Base-by-base conservation (phyloP, 192 early-diverging fungal genomes). In the Haplosporangium gracile region DNA sequence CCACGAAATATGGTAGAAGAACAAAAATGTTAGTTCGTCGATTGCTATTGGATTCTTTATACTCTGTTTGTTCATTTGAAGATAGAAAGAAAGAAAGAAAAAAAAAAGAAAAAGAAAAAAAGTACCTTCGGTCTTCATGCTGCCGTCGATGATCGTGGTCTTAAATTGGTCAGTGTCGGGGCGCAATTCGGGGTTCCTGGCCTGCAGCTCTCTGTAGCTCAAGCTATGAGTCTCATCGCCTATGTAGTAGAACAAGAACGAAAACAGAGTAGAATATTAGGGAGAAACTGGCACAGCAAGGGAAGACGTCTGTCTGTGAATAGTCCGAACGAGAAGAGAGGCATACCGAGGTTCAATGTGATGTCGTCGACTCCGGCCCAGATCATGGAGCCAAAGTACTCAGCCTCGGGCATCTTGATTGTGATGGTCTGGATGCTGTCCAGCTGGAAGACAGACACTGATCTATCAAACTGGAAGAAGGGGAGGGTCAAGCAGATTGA, bases 371-470 rank as follows among this genome's bases (percentile, higher is more conserved):
- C 79, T 11, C 79, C 79, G 45, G 84, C 75, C 84, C 84, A 86
- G 40, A 86, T 26, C 84, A 86, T 86, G 10, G 78, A 81, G 5
- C 84, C 84, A 75, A 86, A 86, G 69, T 86, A 60, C 68, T 86
- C 79, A 10, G 75, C 16, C 38, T 80, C 79, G 10, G 84, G 84
- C 65, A 86, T 57, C 10, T 63, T 32, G 76, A 86, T 75, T 1
- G 76, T 18, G n/a, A 86, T 80, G 11, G 78, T 63, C 39, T 81
- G 34, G 72, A 86, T 81, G 72, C 51, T 70, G 45, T 85, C 78
- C 74, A 85, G 8, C 70, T 80, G 74, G 53, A 85, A 80, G 24
- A 73, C 55, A 10, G 78, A 76, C 13, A 85, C 78, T 0, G 78
- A 76, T 24, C 78, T 55, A 4, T 60, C 40, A 36, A 82, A 82